These are phyloP conservation scores for Fonsecaea pugnacius DNA, from an alignment of 2,329 filamentous ascomycete genomes.

Conservation along the genomic window DNA sequence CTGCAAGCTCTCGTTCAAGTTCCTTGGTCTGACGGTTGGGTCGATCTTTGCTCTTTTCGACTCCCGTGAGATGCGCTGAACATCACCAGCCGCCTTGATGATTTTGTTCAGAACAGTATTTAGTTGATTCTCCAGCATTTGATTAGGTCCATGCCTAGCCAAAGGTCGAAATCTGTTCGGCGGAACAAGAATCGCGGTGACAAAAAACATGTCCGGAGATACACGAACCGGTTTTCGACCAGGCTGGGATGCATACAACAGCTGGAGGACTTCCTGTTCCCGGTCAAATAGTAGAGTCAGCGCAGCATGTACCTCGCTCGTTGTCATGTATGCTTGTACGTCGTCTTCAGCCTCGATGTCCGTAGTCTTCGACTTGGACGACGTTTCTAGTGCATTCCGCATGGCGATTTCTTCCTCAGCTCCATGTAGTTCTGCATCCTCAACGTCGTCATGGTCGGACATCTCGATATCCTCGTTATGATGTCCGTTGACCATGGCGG, in stretches of 20 bases:
- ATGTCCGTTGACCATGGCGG: slow-evolving; percentile 27
- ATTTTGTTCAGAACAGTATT: slow-evolving; percentile 88
- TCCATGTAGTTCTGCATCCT: slow-evolving; percentile 60
- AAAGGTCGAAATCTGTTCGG: slow-evolving; percentile 91
- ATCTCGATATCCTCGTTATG: slow-evolving; percentile 56
- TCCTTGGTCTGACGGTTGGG: slow-evolving; percentile 61
- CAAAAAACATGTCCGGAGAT: slow-evolving; percentile 91
- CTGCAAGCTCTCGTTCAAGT: slow-evolving; percentile 73
- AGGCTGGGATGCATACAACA: slow-evolving; percentile 82
- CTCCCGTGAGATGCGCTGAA: slow-evolving; percentile 75
- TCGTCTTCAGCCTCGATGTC: slow-evolving; percentile 48
- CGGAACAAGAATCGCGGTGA: slow-evolving; percentile 82
- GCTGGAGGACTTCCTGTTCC: slow-evolving; percentile 78
- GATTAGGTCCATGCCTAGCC: slow-evolving; percentile 75
- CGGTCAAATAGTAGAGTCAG: slow-evolving; percentile 81
- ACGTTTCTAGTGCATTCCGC: slow-evolving; percentile 49
- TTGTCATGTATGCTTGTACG: slow-evolving; percentile 75
- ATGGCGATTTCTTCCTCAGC: slow-evolving; percentile 64
- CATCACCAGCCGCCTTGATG: slow-evolving; percentile 71
- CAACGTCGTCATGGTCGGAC: slow-evolving; percentile 49
- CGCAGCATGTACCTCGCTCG: slow-evolving; percentile 80
- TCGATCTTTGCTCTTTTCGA: slow-evolving; percentile 52
- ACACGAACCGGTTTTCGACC: slow-evolving; percentile 62
- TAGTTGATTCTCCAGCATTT: slow-evolving; percentile 84
- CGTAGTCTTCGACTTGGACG: slow-evolving; percentile 37